phyloP scores from a whole-genome alignment of 1,284 basidiomycete species.

The Trichosporon faecale region DNA sequence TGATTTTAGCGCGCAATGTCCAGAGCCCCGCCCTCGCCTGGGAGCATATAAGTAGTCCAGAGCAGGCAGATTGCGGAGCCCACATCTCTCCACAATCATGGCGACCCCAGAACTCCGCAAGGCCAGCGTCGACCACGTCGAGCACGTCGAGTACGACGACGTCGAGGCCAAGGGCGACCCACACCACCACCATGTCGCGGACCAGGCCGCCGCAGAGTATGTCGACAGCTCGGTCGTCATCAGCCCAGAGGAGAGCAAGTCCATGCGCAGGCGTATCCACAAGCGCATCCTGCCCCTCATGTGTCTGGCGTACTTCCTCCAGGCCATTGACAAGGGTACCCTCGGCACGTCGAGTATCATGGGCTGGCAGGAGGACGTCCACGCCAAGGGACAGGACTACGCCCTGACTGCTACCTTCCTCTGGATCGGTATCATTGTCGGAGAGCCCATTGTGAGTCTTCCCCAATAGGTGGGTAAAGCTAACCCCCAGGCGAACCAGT shows the following conservation, averaged over 20 bases:
- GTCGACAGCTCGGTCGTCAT: conserved; percentile 25
- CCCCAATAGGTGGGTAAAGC: not conserved
- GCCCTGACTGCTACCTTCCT: conserved; percentile 35
- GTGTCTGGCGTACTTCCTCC: conserved; percentile 23
- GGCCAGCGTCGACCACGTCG: not conserved
- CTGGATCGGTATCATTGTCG: conserved; percentile 36
- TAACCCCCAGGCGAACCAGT: conserved; percentile 34
- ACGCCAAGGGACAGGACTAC: conserved; percentile 39
- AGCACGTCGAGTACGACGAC: conserved; percentile 1
- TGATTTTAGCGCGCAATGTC: not conserved
- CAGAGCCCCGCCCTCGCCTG: too few relatives aligned
- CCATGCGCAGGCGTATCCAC: conserved; percentile 21
- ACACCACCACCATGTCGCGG: conserved; percentile 3
- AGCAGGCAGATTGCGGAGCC: not conserved
- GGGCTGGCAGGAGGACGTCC: conserved; percentile 39
- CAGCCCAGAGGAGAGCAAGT: conserved; percentile 26
- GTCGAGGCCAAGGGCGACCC: not conserved
- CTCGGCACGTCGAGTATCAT: conserved; percentile 34
- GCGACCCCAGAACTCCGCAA: not conserved
- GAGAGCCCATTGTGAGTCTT: conserved; percentile 32
- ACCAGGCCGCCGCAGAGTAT: conserved; percentile 21
- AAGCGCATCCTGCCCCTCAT: conserved; percentile 21
- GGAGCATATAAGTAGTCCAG: not conserved
- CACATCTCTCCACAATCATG: not conserved
- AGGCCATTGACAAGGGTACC: conserved; percentile 30